Evolutionary conservation across 2,329 filamentous ascomycete species (phyloP).

Genomic region (Simplicillium sp.): DNA sequence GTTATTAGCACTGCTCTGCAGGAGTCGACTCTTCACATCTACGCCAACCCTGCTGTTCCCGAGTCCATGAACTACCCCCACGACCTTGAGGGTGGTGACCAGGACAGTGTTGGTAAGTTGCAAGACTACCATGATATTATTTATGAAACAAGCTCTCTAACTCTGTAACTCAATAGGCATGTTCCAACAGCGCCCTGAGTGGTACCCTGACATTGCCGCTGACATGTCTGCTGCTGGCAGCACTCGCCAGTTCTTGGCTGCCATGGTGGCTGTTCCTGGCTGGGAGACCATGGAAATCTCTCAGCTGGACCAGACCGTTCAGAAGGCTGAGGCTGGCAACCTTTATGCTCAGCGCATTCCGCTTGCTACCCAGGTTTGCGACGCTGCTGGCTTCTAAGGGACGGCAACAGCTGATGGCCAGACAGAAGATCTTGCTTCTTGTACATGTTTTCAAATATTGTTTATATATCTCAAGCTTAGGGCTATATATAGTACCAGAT

Average conservation of each 20-base stretch:
- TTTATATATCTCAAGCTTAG: neutral
- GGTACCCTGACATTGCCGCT: slow-evolving; percentile 4
- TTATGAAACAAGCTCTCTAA: too few relatives aligned
- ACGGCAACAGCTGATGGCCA: too few relatives aligned
- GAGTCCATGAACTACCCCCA: slow-evolving; percentile 5
- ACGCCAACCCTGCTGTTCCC: slow-evolving; percentile 2
- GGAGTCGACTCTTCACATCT: slow-evolving; percentile 4
- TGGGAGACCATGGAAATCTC: slow-evolving; percentile 5
- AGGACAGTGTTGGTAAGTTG: slow-evolving; percentile 3
- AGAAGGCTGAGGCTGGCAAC: slow-evolving; percentile 4
- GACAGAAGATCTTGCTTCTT: too few relatives aligned
- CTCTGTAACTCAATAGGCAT: neutral
- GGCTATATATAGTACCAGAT: too few relatives aligned
- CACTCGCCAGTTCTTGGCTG: slow-evolving; percentile 3
- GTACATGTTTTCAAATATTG: neutral
- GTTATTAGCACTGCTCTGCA: slow-evolving; percentile 5
- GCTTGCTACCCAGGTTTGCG: slow-evolving; percentile 3
- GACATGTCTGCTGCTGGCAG: slow-evolving; percentile 6
- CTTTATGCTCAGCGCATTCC: slow-evolving; percentile 3
- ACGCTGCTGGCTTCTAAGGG: slow-evolving; percentile 5
- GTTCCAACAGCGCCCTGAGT: slow-evolving; percentile 5
- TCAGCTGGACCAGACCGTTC: slow-evolving; percentile 3
- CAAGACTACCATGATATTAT: too few relatives aligned
- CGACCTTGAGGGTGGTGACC: slow-evolving; percentile 4
- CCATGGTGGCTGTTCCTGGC: neutral